Evolutionary conservation across 306 rosid genomes (phyloP).

Genomic region (Astragalus membranaceus): DNA sequence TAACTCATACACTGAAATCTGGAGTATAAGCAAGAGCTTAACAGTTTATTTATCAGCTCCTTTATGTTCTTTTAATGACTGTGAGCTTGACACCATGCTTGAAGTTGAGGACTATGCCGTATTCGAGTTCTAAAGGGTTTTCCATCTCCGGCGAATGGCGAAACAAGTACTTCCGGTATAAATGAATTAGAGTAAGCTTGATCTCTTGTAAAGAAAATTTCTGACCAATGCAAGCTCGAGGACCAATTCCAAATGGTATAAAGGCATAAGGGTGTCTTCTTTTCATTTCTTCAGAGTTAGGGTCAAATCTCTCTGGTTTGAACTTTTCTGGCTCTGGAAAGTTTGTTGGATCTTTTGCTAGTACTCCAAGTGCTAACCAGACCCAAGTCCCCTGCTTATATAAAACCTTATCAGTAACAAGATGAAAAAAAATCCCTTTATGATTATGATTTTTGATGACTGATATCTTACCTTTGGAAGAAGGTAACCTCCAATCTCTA

Average conservation of each 20-base stretch:
- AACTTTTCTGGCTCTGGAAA: slow-evolving; percentile 92
- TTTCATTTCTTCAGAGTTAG: slow-evolving; percentile 66
- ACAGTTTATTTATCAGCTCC: background rate
- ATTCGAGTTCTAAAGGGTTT: slow-evolving; percentile 68
- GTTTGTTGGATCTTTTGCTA: slow-evolving; percentile 77
- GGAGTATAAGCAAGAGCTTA: background rate
- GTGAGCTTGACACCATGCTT: slow-evolving; percentile 75
- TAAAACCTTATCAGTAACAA: background rate
- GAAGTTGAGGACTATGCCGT: slow-evolving; percentile 86
- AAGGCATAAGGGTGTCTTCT: slow-evolving; percentile 80
- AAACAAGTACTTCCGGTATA: slow-evolving; percentile 66
- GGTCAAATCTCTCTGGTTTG: slow-evolving; percentile 89
- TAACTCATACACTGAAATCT: background rate
- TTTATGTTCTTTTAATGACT: slow-evolving; percentile 35
- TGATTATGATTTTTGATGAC: background rate
- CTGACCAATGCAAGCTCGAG: slow-evolving; percentile 85
- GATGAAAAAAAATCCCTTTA: background rate
- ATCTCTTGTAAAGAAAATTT: slow-evolving; percentile 73
- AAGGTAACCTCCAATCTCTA: slow-evolving; percentile 84
- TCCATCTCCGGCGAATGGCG: slow-evolving; percentile 84
- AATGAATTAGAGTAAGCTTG: slow-evolving; percentile 76
- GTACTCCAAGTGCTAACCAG: slow-evolving; percentile 86
- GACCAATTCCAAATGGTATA: slow-evolving; percentile 89
- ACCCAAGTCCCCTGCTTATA: slow-evolving; percentile 88
- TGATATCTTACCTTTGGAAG: slow-evolving; percentile 67